Evolutionary conservation across 2,329 filamentous ascomycete species (phyloP).

Genomic region (Claviceps digitariae): DNA sequence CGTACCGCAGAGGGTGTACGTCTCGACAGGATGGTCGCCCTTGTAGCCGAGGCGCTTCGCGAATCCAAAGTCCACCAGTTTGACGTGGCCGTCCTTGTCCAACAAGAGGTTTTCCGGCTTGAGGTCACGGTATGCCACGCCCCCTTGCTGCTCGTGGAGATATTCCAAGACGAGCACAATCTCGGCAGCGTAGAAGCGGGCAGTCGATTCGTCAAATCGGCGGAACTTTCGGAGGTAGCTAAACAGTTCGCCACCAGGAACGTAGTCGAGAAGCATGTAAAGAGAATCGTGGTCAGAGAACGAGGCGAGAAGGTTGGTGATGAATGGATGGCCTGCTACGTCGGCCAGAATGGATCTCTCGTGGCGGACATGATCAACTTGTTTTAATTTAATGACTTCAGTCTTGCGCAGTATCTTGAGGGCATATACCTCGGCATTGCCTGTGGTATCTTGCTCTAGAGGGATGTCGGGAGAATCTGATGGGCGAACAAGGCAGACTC

Average conservation of each 20-base stretch:
- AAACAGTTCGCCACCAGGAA: conserved; percentile 74
- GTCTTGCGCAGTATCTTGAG: conserved; percentile 66
- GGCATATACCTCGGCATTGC: conserved; percentile 48
- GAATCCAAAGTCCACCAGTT: conserved; percentile 76
- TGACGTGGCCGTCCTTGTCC: conserved; percentile 65
- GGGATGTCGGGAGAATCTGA: conserved; percentile 29
- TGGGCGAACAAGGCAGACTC: conserved; percentile 65
- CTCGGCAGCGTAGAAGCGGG: conserved; percentile 73
- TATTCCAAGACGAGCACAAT: conserved; percentile 73
- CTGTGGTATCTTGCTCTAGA: conserved; percentile 17
- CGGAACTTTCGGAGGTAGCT: conserved; percentile 66
- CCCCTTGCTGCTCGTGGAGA: conserved; percentile 64
- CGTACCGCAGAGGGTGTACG: conserved; percentile 72
- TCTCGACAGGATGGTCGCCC: conserved; percentile 44
- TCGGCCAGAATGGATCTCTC: conserved; percentile 67
- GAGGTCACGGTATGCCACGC: conserved; percentile 66
- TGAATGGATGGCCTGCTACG: conserved; percentile 70
- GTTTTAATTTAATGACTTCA: conserved; percentile 68
- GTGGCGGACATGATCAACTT: conserved; percentile 75
- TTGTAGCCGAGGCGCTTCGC: conserved; percentile 59
- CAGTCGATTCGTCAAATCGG: conserved; percentile 65
- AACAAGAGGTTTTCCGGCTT: conserved; percentile 76
- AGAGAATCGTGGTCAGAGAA: conserved; percentile 69
- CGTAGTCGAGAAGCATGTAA: conserved; percentile 75
- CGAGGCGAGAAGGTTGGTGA: conserved; percentile 63